Evolutionary conservation across 495 filamentous ascomycete species (phyloP).

Genomic region (Aspergillus mulundensis): DNA sequence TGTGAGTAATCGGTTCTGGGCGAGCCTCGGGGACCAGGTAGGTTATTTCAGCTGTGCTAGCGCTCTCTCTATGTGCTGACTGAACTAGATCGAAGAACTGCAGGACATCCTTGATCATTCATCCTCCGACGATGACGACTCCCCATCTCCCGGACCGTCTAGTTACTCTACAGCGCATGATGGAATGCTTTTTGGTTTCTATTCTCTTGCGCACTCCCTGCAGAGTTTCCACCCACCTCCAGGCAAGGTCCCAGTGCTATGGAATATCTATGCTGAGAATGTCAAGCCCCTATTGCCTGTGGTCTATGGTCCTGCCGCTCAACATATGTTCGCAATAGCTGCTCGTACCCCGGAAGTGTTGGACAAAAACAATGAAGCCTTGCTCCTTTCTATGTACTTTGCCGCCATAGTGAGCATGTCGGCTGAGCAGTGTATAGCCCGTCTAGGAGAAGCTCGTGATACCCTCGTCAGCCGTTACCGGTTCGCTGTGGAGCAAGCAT

Average conservation of each 20-base stretch:
- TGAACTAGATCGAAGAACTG: constrained; percentile 61
- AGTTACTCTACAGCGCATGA: constrained; percentile 55
- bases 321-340: constrained; percentile 40
- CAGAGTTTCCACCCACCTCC: constrained; percentile 51
- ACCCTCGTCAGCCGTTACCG: constrained; percentile 61
- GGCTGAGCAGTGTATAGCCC: constrained; percentile 33
- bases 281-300: constrained; percentile 70
- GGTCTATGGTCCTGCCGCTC: constrained; percentile 59
- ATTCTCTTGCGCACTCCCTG: constrained; percentile 50
- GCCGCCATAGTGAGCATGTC: constrained; percentile 66
- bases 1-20: constrained; percentile 86
- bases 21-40: constrained; percentile 83
- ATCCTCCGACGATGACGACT: constrained; percentile 61
- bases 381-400: constrained; percentile 79
- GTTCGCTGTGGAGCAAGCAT: constrained; percentile 74
- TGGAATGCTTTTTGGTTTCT: constrained; percentile 66
- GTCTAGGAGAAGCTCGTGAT: constrained; percentile 36
- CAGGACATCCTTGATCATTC: constrained; percentile 64
- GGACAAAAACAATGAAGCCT: constrained; percentile 60
- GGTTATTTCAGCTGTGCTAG: background rate
- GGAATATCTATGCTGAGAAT: constrained; percentile 65
- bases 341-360: constrained; percentile 50
- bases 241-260: constrained; percentile 61
- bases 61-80: background rate
- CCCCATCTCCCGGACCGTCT: constrained; percentile 52